Base-by-base conservation (phyloP, 2,329 filamentous ascomycete species). In the Monilinia aucupariae region DNA sequence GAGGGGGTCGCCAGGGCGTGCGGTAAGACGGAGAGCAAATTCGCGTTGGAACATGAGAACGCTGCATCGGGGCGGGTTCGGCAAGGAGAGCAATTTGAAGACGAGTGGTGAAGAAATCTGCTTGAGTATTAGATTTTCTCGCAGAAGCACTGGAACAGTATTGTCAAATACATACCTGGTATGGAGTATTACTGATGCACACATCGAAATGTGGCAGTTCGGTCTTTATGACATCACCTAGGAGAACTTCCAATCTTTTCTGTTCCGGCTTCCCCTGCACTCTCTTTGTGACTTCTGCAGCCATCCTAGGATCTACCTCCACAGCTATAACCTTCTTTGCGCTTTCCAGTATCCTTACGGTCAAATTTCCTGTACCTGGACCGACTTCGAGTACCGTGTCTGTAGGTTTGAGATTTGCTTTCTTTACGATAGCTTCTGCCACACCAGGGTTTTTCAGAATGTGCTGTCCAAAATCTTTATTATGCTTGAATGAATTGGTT, bases 11-110 rank as follows among this genome's bases (percentile, higher is more conserved):
- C 91, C 91, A 0, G 93, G 91, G 51, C 88, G 87, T 17, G 94
- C 94, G 63, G 96, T 93, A 43, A 97, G 80, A 47, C 93, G 85
- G 75, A 96, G 86, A 22, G 92, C 92, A 72, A 97, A 97, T 78
- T 97, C 93, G 73, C 92, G 86, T 79, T 97, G 93, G 72, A 96
- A 94, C 92, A 96, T 96, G 77, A 97, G 91, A 68, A 97, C 85
- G 70, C 89, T 92, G 65, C 85, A 86, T 41, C 93, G 81, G 0
- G 94, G 94, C 0, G 92, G 88, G 50, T 91, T 91, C 5, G 85
- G 86, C 67, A 93, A 86, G 34, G 90, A 85, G 59, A 97, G 84
- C 53, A 97, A 85, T 76, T 75, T 87, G 82, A 97, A 97, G 59
- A 94, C 92, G 53, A 99, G 81, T 2, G 93, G 94, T 67, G 88